Base-by-base conservation (phyloP, 306 rosid species). In the Sophora flavescens region DNA sequence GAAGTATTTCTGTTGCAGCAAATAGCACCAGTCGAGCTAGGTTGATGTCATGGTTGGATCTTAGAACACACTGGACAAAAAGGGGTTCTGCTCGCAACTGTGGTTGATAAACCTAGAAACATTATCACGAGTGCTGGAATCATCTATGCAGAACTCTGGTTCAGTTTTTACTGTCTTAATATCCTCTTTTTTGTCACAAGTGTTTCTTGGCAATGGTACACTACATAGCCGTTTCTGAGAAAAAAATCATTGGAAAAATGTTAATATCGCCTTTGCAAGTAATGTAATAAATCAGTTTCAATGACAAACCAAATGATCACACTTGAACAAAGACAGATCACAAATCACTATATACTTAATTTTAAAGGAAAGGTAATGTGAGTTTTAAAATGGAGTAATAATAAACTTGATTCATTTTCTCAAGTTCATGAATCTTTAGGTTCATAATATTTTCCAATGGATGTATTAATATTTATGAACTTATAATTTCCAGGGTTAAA, bases 81-180 rank as follows among this genome's bases (percentile, higher is more conserved):
- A 78, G 70, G n/a, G n/a, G 57, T 70, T 78, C 9, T 77, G 82
- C 10, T 36, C 36, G 61, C 82, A 78, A 22, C 82, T 72, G 16
- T 78, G 77, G 35, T 78, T 78, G 47, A 78, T 70, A 8, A 78
- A 50, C 7, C 77, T 69, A 8, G 57, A 8, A 41, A 78, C 77
- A 38, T 78, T 78, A 6, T 77, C 77, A n/a, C 9, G 60, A 48
- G 63, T 33, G 11, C 11, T 8, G n/a, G 64, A 42, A 22, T 78
- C n/a, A n/a, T n/a, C 82, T 69, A 69, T 68, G 41, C 63, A 47
- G 7, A 35, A 68, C 44, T 78, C 76, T 4, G 70, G 63, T 1
- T 5, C 71, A 9, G 15, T 58, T 45, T 68, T 10, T 8, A 8
- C 12, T 32, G 18, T 16, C 17, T 42, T 13, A 1, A 30, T 47